A percentile compares a stretch with the other conserved stretches of the same genome.
These are phyloP conservation scores for Suhomyces prunicola DNA, from an alignment of 805 yeast genomes.

Conservation along the genomic window DNA sequence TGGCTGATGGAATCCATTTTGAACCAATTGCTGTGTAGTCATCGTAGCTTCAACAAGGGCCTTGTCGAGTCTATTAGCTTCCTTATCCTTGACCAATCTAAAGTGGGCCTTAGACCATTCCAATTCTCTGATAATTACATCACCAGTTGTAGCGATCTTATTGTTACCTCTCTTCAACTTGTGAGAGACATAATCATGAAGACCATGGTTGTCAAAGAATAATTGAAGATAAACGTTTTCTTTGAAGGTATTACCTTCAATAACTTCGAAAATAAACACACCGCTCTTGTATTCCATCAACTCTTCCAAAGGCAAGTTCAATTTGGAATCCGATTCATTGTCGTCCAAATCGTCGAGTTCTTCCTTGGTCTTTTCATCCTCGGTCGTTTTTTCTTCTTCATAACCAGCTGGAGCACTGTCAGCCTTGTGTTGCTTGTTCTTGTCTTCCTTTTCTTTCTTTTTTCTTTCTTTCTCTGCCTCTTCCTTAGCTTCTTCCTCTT, in stretches of 20 bases:
- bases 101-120: conserved; percentile 67
- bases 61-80: conserved; percentile 54
- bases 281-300: conserved; percentile 66
- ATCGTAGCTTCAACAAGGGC: conserved; percentile 59
- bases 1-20: conserved; percentile 63
- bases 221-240: conserved; percentile 67
- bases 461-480: conserved; percentile 21
- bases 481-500: conserved; percentile 36
- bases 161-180: conserved; percentile 43
- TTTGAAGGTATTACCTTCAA: conserved; percentile 54
- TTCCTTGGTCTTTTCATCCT: conserved; percentile 24
- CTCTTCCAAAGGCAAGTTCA: conserved; percentile 56
- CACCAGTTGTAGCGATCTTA: conserved; percentile 53
- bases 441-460: conserved; percentile 27
- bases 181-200: conserved; percentile 58
- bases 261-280: conserved; percentile 64
- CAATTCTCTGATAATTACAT: conserved; percentile 71
- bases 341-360: conserved; percentile 28
- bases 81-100: conserved; percentile 55
- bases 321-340: conserved; percentile 20
- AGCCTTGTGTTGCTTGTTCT: conserved; percentile 29
- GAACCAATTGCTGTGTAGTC: conserved; percentile 63
- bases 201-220: conserved; percentile 72
- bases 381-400: conserved; percentile 20
- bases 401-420: conserved; percentile 11